Percentiles rank a stretch among this genome's conserved stretches.
Conservation (phyloP, 2,329 filamentous ascomycete species). For the Hypoxylon sp. region DNA sequence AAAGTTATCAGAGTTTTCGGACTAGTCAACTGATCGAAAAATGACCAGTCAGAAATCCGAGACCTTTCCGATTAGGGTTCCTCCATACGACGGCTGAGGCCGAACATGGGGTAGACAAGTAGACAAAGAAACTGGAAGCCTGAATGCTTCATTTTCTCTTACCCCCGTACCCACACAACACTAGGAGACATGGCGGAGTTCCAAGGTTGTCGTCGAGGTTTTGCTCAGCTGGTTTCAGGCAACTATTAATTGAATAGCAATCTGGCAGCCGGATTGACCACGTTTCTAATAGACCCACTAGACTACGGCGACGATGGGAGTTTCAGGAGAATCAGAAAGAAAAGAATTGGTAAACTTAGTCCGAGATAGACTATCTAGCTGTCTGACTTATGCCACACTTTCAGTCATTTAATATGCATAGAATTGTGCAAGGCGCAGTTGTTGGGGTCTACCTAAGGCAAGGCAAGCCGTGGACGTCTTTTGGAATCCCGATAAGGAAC, state of each 20-base stretch:
- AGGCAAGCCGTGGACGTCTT: neutral
- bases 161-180: conserved; percentile 7
- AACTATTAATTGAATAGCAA: conserved; percentile 12
- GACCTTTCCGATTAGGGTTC: conserved; percentile 7
- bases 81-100: conserved; percentile 33
- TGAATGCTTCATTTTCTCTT: conserved; percentile 1
- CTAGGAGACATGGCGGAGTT: conserved; percentile 13
- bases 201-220: conserved; percentile 7
- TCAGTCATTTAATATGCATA: conserved; percentile 1
- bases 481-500: neutral
- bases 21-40: conserved; percentile 34
- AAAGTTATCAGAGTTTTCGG: conserved; percentile 16
- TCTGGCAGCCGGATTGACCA: conserved; percentile 2
- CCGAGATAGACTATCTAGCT: neutral
- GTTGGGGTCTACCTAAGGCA: neutral
- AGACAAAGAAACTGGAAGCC: conserved; percentile 19
- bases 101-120: conserved; percentile 10
- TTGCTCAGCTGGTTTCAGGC: conserved; percentile 21
- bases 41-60: conserved; percentile 37
- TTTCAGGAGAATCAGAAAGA: conserved; percentile 6
- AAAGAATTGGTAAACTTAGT: conserved; percentile 11
- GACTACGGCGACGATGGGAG: conserved; percentile 11
- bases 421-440: neutral
- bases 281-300: conserved; percentile 5
- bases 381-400: conserved; percentile 3